phyloP scores from a whole-genome alignment of 805 yeast species.

The Priceomyces carsonii region DNA sequence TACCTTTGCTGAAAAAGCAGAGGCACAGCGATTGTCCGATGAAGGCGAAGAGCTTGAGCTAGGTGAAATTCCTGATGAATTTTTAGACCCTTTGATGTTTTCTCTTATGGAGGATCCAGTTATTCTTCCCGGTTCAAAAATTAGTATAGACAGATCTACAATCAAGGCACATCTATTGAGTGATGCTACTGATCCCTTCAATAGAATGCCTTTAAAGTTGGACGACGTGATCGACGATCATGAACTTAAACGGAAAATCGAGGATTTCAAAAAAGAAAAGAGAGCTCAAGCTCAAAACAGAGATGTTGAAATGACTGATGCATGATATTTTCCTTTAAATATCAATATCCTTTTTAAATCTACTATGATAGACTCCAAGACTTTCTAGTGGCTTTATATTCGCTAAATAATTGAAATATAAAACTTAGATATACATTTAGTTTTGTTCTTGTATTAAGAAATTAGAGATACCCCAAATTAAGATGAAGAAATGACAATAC shows the following conservation, averaged over 20 bases:
- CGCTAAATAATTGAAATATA: conserved; percentile 8
- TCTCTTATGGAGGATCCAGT: conserved; percentile 97
- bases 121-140: conserved; percentile 81
- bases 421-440: conserved; percentile 14
- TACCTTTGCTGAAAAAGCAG: conserved; percentile 66
- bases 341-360: background rate
- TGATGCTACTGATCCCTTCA: conserved; percentile 97
- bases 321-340: conserved; percentile 1
- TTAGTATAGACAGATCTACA: conserved; percentile 85
- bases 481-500: conserved; percentile 10
- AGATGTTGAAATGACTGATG: conserved; percentile 22
- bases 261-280: conserved; percentile 53
- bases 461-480: conserved; percentile 12
- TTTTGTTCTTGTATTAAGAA: conserved; percentile 13
- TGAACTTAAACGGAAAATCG: conserved; percentile 64
- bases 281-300: conserved; percentile 21
- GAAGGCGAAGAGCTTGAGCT: conserved; percentile 84
- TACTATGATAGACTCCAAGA: background rate
- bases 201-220: conserved; percentile 83
- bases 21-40: conserved; percentile 55
- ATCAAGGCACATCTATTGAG: conserved; percentile 90
- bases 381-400: conserved; percentile 9
- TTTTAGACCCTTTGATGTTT: conserved; percentile 94
- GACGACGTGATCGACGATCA: conserved; percentile 85
- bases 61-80: conserved; percentile 96